phyloP scores from a whole-genome alignment of 148 eudicot genomes.

The Rheum nobile region DNA sequence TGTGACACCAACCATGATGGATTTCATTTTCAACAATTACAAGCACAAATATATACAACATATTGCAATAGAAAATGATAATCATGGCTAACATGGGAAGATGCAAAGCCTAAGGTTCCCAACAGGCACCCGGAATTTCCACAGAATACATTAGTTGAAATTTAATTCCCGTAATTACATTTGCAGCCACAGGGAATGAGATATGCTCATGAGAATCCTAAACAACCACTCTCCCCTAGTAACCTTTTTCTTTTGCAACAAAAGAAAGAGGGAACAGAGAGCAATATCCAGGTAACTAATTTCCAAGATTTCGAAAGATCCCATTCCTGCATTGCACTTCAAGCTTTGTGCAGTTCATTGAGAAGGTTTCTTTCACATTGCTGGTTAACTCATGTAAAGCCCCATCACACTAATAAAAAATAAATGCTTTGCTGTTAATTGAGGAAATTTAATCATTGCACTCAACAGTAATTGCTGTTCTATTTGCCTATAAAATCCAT shows the following conservation, averaged over 20 bases:
- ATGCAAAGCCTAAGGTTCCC: background rate
- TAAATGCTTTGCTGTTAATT: background rate
- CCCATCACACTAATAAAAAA: background rate
- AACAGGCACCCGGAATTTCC: background rate
- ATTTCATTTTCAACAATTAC: conserved; percentile 1
- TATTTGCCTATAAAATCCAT: background rate
- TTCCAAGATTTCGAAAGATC: background rate
- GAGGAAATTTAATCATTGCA: background rate
- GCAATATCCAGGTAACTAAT: background rate
- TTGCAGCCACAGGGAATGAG: background rate
- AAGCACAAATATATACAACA: background rate
- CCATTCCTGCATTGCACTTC: background rate
- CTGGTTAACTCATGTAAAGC: background rate
- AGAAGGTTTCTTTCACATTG: background rate
- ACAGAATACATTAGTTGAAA: background rate
- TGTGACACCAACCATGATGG: background rate
- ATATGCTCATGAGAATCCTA: background rate
- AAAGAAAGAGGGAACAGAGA: background rate
- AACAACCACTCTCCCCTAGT: background rate
- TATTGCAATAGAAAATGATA: background rate
- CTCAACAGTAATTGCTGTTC: background rate
- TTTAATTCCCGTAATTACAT: background rate
- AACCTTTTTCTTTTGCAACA: background rate
- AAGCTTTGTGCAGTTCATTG: background rate
- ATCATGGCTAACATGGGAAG: background rate